Evolutionary conservation across 2,329 filamentous ascomycete genomes (phyloP).

Genomic region (Penicillium freii): DNA sequence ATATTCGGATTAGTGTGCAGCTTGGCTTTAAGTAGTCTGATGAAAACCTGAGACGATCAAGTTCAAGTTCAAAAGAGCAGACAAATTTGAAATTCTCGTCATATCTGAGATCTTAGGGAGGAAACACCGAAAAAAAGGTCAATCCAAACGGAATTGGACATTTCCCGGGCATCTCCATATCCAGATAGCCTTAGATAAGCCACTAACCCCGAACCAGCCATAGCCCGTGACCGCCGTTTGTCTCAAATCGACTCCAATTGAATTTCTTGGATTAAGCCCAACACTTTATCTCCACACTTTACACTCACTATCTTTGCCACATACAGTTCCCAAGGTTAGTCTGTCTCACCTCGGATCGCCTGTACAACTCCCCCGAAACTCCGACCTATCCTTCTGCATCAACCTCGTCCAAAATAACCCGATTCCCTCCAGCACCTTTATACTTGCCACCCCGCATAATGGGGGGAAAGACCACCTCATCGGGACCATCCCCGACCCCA

Average conservation of each 20-base stretch:
- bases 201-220: neutral
- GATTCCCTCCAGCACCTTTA: neutral
- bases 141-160: neutral
- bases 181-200: neutral
- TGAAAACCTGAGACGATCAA: neutral
- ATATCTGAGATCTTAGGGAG: neutral
- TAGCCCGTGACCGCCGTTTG: constrained; percentile 1
- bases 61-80: neutral
- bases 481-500: neutral
- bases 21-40: constrained; percentile 2
- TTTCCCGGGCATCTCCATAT: neutral
- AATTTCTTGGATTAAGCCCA: neutral
- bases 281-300: neutral
- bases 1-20: constrained; percentile 12
- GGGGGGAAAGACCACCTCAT: neutral
- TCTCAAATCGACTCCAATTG: constrained; percentile 4
- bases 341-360: neutral
- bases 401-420: neutral
- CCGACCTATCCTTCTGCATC: neutral
- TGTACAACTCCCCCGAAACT: neutral
- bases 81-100: neutral
- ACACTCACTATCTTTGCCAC: neutral
- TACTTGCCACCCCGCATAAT: constrained; percentile 6
- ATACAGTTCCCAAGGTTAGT: constrained; percentile 5
- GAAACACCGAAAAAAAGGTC: neutral